Evolutionary conservation across 1,284 basidiomycete genomes (phyloP).

Genomic region (Cutaneotrichosporon curvatum): DNA sequence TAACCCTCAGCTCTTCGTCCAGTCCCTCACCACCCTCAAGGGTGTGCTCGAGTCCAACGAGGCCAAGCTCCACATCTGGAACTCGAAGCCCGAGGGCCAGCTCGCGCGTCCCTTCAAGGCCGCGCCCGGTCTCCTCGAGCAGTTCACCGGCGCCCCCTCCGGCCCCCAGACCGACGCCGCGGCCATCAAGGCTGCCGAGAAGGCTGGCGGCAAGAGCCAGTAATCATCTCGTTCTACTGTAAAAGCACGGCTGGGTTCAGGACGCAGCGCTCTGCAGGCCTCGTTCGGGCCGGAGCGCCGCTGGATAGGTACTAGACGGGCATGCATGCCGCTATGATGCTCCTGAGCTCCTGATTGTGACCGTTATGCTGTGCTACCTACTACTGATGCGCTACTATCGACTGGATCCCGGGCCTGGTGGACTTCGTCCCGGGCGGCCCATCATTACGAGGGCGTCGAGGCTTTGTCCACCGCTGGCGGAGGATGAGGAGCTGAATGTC

Average conservation of each 20-base stretch:
- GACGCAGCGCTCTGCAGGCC: too few species aligned
- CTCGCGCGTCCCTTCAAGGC: conserved; percentile 21
- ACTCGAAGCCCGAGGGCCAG: conserved; percentile 13
- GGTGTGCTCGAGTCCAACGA: conserved; percentile 18
- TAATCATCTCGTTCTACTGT: too few species aligned
- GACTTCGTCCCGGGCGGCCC: neutral
- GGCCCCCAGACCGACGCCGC: conserved; percentile 77
- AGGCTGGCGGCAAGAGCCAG: conserved; percentile 55
- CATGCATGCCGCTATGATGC: too few species aligned
- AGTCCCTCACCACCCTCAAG: conserved; percentile 20
- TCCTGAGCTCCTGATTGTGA: too few species aligned
- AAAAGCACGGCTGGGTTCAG: too few species aligned
- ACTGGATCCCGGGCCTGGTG: too few species aligned
- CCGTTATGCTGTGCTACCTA: too few species aligned
- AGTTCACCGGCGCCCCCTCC: conserved; percentile 39
- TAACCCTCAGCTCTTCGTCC: conserved; percentile 21
- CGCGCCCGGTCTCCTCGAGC: conserved; percentile 58
- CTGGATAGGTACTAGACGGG: too few species aligned
- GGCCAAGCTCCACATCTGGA: conserved; percentile 23
- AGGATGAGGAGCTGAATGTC: neutral
- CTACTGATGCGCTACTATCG: too few species aligned
- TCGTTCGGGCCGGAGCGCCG: too few species aligned
- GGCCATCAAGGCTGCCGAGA: conserved; percentile 78
- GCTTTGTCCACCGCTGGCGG: neutral
- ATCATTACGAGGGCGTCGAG: neutral